phyloP scores from a whole-genome alignment of 2,329 filamentous ascomycete genomes.

The Bimuria novae-zelandiae region DNA sequence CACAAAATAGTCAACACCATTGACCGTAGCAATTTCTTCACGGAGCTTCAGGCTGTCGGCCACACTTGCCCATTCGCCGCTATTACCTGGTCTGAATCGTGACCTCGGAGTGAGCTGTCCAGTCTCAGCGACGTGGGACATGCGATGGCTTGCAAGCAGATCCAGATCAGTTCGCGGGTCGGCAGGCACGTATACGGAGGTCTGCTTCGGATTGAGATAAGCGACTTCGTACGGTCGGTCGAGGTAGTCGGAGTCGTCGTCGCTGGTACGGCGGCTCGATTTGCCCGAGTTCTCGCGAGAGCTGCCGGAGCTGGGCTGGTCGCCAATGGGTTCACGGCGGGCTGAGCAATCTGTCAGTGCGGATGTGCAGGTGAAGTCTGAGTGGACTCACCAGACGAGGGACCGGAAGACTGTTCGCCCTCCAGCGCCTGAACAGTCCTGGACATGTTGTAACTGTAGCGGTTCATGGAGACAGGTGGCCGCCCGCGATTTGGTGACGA shows the following conservation, averaged over 20 bases:
- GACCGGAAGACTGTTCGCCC: constrained; percentile 18
- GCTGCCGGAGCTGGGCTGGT: constrained; percentile 27
- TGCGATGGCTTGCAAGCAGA: constrained; percentile 52
- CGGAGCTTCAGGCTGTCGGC: constrained; percentile 35
- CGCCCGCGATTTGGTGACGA: constrained; percentile 37
- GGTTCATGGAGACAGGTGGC: constrained; percentile 41
- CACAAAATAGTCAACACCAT: constrained; percentile 46
- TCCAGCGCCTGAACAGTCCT: constrained; percentile 42
- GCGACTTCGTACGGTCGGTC: constrained; percentile 42
- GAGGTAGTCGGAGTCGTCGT: constrained; percentile 45
- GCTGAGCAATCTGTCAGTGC: constrained; percentile 24
- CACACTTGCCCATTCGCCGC: constrained; percentile 45
- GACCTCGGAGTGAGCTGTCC: constrained; percentile 52
- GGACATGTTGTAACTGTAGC: constrained; percentile 43
- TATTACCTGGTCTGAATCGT: constrained; percentile 40
- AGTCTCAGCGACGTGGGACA: constrained; percentile 57
- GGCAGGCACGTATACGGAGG: constrained; percentile 24
- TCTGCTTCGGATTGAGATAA: constrained; percentile 34
- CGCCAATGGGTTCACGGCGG: constrained; percentile 21
- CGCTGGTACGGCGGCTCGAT: constrained; percentile 40
- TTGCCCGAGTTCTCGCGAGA: constrained; percentile 32
- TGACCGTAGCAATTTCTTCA: constrained; percentile 27
- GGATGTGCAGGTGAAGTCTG: background rate
- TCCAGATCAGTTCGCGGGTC: constrained; percentile 44
- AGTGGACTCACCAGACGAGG: constrained; percentile 34